Evolutionary conservation across 139 green algal genomes (phyloP).

Genomic region (Coelastrella sp.): DNA sequence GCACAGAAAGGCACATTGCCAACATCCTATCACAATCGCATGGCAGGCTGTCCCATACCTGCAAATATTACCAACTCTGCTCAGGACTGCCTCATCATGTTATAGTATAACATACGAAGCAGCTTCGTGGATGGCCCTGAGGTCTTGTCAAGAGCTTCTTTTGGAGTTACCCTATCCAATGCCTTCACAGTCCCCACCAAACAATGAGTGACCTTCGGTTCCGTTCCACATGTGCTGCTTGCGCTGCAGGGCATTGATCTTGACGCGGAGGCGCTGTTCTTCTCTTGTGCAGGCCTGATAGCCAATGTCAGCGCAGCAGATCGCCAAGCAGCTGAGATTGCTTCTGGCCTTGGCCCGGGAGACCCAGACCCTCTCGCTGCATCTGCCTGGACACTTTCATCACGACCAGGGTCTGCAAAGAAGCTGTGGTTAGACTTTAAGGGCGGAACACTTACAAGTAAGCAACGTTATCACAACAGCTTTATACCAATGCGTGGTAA

Average conservation of each 20-base stretch:
- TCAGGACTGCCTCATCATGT: too few relatives aligned
- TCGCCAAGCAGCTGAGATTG: conserved; percentile 3
- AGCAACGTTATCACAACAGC: too few relatives aligned
- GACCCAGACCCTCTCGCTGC: neutral
- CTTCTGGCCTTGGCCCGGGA: neutral
- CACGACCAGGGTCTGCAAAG: neutral
- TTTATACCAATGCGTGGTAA: too few relatives aligned
- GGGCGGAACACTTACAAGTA: neutral
- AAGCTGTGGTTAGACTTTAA: conserved; percentile 19
- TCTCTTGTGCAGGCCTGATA: neutral
- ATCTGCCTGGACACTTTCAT: conserved; percentile 8
- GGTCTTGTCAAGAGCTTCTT: too few relatives aligned
- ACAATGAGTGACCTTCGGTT: neutral
- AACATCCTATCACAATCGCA: too few relatives aligned
- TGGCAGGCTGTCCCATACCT: too few relatives aligned
- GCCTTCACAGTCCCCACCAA: too few relatives aligned
- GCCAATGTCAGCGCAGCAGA: neutral
- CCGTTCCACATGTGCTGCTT: neutral
- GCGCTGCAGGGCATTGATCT: conserved; percentile 12
- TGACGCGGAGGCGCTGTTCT: neutral
- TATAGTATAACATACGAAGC: too few relatives aligned
- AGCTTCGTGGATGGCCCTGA: too few relatives aligned
- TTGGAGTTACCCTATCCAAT: too few relatives aligned
- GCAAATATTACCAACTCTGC: too few relatives aligned
- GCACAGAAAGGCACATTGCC: too few relatives aligned